Evolutionary conservation across 164 flowering plant species (phyloP), one percentile per base, ranked within the genome.

Genomic region (Macadamia tetraphylla): DNA sequence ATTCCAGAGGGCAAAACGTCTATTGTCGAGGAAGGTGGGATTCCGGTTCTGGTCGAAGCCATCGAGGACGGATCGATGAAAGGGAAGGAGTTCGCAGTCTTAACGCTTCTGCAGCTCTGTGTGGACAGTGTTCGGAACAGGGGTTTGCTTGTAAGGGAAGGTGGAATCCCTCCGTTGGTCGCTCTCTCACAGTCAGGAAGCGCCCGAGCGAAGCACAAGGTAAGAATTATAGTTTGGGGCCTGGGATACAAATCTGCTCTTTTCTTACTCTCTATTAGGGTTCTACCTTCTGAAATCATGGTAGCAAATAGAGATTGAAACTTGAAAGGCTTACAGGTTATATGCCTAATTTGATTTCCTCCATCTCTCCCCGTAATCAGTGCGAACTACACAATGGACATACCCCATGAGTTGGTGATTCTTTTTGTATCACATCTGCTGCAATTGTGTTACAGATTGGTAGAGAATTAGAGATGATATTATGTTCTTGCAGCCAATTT

Each of bases 91-190:
- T 94, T 94, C 63, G 98, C 99, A 0, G 94, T 92, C 65, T 31
- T 84, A 76, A 89, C 96, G 0, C 80, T 94, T 72, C 66, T 92
- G 80, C 92, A 83, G 74, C 58, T 94, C 55, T 92, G 99, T 68
- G 76, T 64, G 3, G 88, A 90, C 14, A 87, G 83, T 74, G 81
- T 84, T 13, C 62, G 75, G 66, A 87, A 85, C 70, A 73, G 99
- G 42, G 91, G 88, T 18, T 72, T 92, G 81, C 80, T 94, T 35
- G 97, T 89, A 31, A 82, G 91, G 65, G 98, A 92, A 74, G 99
- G 99, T n/a, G 97, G 86, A 17, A 90, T 94, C 58, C 98, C 99
- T 67, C 98, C 98, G 1, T 81, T 94, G 3, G 98, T 88, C 15
- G 95, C 92, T 0, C 84, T 94, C 49, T 92, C 98, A 1, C 98